Base-by-base conservation (phyloP, 768 basidiomycete genomes). In the Phaeolepiota aurea region DNA sequence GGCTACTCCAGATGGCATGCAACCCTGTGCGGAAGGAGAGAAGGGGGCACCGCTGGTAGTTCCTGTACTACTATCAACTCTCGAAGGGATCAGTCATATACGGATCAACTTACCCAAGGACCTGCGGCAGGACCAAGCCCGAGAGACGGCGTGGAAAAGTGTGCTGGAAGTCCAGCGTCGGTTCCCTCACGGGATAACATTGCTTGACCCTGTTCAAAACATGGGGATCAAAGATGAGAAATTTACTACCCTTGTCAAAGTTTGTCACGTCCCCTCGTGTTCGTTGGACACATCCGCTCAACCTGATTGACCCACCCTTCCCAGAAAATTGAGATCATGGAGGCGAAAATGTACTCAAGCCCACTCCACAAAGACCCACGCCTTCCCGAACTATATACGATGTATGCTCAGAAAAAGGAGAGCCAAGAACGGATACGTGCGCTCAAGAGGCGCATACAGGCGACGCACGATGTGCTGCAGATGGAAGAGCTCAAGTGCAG, bases 201-300 rank as follows among this genome's bases (percentile, higher is more conserved):
- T 93, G 5, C 69, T 99, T 9, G 96, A 98, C 55, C 96, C 96
- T 0, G 68, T 98, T 20, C 73, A 87, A 53, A 90, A 97, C 56
- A 92, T 98, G 91, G 82, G 80, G 7, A 96, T 99, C 57, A 89
- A 85, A 43, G 96, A 98, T 50, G 87, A 88, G 23, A 90, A 87
- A 50, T 99, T 99, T 66, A 77, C 77, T 53, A 77, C 80, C 36
- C 73, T 98, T 0, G 74, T 97, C 41, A 76, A 87, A 63, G 93
- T 91, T 42, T 18, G 32, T n/a, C 7, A 22, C 12, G 22, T 30
- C 5, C 30, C 23, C 7, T 25, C n/a, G 5, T 28, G n/a, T 28
- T 28, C 25, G 93, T 90, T 11, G 22, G n/a, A 23, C 30, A 7
- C 10, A 34, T 20, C 15, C 15, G 9, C 9, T 35, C 12, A 35